Evolutionary conservation across 1,284 basidiomycete genomes (phyloP).

Genomic region (Pseudozyma hubeiensis): DNA sequence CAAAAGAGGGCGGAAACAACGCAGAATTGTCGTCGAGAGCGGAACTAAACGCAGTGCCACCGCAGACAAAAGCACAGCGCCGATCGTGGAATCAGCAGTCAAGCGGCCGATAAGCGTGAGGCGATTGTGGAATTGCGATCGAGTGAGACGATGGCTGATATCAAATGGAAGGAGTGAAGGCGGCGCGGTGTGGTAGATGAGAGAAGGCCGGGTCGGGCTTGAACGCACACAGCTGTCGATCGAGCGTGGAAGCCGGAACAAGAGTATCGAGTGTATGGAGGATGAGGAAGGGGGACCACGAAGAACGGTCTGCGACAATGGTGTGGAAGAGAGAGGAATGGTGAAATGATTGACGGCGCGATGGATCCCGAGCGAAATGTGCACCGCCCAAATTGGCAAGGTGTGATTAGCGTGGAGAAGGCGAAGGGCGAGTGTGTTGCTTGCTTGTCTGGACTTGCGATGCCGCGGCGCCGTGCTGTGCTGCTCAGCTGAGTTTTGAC

Average conservation of each 20-base stretch:
- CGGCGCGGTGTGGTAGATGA: no score
- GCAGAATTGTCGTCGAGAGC: neutral
- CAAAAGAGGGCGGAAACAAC: no score
- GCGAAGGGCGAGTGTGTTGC: slow-evolving; percentile 3
- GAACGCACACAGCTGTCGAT: no score
- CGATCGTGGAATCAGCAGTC: no score
- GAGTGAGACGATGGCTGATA: no score
- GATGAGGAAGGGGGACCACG: neutral
- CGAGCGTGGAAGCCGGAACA: no score
- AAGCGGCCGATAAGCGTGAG: no score
- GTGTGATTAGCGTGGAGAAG: slow-evolving; percentile 19
- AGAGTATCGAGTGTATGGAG: no score
- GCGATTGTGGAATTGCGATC: no score
- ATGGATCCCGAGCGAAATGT: slow-evolving; percentile 9
- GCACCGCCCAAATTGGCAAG: slow-evolving; percentile 4
- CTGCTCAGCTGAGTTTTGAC: slow-evolving; percentile 7
- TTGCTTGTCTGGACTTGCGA: neutral
- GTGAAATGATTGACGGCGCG: neutral
- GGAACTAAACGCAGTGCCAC: neutral
- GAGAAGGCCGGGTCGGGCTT: no score
- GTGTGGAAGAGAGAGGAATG: neutral
- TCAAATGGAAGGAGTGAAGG: no score
- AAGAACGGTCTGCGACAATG: neutral
- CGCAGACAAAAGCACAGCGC: neutral
- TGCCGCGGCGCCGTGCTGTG: neutral